These are phyloP conservation scores for Aspergillus puulaauensis DNA, from an alignment of 2,329 filamentous ascomycete species.

Conservation along the genomic window DNA sequence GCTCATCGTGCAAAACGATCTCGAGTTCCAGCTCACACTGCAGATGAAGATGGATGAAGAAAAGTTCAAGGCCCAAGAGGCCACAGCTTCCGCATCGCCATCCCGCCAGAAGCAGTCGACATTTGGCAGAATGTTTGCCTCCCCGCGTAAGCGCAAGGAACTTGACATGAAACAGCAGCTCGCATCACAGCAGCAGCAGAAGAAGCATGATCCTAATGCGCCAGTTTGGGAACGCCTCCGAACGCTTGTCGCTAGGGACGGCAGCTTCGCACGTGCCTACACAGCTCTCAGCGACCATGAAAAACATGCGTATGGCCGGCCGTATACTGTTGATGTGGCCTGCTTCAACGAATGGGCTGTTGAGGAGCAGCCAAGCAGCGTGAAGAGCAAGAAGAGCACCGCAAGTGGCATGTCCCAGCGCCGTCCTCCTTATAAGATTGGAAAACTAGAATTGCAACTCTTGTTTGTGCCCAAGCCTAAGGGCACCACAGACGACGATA, in stretches of 20 bases:
- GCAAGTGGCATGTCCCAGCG: constrained; percentile 58
- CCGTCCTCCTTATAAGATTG: constrained; percentile 91
- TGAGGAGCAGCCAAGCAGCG: constrained; percentile 79
- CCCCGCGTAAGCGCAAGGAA: constrained; percentile 95
- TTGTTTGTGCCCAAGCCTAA: constrained; percentile 93
- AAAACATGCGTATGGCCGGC: constrained; percentile 79
- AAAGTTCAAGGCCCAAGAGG: constrained; percentile 53
- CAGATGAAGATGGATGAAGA: constrained; percentile 92
- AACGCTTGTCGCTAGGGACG: constrained; percentile 82
- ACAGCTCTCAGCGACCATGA: constrained; percentile 94
- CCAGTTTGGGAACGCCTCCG: constrained; percentile 79
- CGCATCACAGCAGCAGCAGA: constrained; percentile 77
- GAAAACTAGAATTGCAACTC: constrained; percentile 89
- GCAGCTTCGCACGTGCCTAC: constrained; percentile 91
- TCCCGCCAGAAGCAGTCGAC: constrained; percentile 78
- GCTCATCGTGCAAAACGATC: constrained; percentile 90
- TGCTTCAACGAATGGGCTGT: constrained; percentile 99
- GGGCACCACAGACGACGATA: constrained; percentile 83
- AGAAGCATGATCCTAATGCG: constrained; percentile 58
- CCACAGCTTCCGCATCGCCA: constrained; percentile 49
- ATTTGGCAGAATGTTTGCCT: constrained; percentile 89
- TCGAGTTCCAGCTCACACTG: constrained; percentile 97
- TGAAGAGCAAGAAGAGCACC: constrained; percentile 87
- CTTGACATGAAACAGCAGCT: constrained; percentile 80
- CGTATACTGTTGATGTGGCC: constrained; percentile 81